Conservation (phyloP, 2,329 filamentous ascomycete species). For the Aspergillus calidoustus region DNA sequence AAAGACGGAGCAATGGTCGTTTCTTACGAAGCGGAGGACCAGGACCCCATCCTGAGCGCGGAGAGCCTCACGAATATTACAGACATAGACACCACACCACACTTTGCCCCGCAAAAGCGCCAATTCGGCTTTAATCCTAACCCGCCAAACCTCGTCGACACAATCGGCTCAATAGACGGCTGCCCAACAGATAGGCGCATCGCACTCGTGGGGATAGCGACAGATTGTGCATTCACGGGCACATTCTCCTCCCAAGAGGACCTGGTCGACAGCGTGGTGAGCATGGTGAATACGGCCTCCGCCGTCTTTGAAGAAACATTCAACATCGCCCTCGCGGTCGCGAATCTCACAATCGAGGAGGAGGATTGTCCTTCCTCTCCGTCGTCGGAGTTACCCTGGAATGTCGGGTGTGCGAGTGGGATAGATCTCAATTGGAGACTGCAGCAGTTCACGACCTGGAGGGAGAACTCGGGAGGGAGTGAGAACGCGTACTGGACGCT, state of each 20-base stretch:
- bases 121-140: slow-evolving; percentile 1
- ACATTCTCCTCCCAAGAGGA: slow-evolving; percentile 66
- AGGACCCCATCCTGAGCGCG: neutral
- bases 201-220: slow-evolving; percentile 84
- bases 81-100: neutral
- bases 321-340: slow-evolving; percentile 87
- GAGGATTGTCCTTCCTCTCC: slow-evolving; percentile 71
- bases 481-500: slow-evolving; percentile 90
- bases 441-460: slow-evolving; percentile 83
- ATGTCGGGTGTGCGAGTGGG: slow-evolving; percentile 23
- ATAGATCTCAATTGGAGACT: slow-evolving; percentile 26
- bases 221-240: slow-evolving; percentile 83
- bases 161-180: slow-evolving; percentile 75
- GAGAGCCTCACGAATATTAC: too few species aligned
- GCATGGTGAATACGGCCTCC: slow-evolving; percentile 81
- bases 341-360: slow-evolving; percentile 78
- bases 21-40: neutral
- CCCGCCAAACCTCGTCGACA: slow-evolving; percentile 56
- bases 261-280: slow-evolving; percentile 39
- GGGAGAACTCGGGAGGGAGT: slow-evolving; percentile 69
- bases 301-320: slow-evolving; percentile 84
- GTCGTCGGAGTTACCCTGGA: slow-evolving; percentile 51
- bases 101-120: neutral
- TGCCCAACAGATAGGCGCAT: slow-evolving; percentile 86
- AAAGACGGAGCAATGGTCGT: neutral